phyloP scores from a whole-genome alignment of 1,284 basidiomycete genomes.

The Cryptococcus hybrid region DNA sequence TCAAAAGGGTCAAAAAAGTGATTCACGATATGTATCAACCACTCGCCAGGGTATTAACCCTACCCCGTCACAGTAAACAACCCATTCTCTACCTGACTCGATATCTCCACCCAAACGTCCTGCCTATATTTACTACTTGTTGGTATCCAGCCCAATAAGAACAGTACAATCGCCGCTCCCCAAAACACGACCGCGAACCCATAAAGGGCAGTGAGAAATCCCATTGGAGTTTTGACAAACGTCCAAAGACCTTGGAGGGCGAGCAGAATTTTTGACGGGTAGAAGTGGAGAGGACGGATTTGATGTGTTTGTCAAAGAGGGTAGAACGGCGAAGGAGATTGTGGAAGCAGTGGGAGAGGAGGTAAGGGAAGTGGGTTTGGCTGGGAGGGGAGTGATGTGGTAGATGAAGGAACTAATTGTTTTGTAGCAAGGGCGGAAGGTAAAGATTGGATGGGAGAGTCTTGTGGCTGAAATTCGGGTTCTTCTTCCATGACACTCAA shows the following conservation, averaged over 20 bases:
- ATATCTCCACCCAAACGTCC: constrained; percentile 59
- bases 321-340: constrained; percentile 18
- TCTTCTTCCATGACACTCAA: constrained; percentile 10
- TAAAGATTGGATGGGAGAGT: not conserved
- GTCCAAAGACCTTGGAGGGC: constrained; percentile 73
- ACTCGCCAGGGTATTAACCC: constrained; percentile 52
- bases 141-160: constrained; percentile 56
- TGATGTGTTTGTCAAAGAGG: constrained; percentile 60
- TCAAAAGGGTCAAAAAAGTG: not conserved
- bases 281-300: constrained; percentile 61
- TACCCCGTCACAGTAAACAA: constrained; percentile 69
- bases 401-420: not conserved
- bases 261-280: constrained; percentile 62
- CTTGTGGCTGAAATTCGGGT: not conserved
- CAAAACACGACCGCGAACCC: constrained; percentile 77
- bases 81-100: constrained; percentile 70
- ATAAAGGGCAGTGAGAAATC: constrained; percentile 70
- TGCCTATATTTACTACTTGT: constrained; percentile 34
- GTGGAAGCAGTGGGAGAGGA: constrained; percentile 8
- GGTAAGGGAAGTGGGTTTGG: constrained; percentile 11
- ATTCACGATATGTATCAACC: constrained; percentile 72
- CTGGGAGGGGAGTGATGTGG: constrained; percentile 1
- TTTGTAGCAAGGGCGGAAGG: not conserved
- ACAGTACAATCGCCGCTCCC: constrained; percentile 79
- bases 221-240: constrained; percentile 72